Conservation (phyloP, 2,329 filamentous ascomycete species). For the Aspergillus tubingensis region DNA sequence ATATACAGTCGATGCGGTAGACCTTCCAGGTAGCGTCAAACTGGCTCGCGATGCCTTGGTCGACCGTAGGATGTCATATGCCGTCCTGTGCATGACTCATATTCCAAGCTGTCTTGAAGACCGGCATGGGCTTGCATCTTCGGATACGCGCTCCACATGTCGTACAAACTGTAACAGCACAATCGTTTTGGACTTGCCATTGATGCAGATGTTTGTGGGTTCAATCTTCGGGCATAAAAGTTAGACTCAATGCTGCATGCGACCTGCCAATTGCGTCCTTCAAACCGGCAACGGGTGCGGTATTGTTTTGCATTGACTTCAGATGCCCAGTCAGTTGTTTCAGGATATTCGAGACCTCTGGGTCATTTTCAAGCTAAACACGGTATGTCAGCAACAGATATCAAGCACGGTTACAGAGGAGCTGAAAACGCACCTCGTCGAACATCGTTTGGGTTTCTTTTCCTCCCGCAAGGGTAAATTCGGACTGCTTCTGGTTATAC, state of each 20-base stretch:
- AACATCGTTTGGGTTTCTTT: constrained; percentile 31
- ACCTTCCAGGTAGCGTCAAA: not conserved
- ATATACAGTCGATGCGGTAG: not conserved
- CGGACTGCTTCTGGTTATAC: constrained; percentile 21
- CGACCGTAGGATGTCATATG: too few species aligned
- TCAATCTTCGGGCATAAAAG: constrained; percentile 37
- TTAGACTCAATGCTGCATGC: constrained; percentile 37
- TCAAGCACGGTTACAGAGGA: not conserved
- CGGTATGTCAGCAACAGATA: constrained; percentile 13
- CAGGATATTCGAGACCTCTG: constrained; percentile 38
- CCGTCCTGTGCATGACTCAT: not conserved
- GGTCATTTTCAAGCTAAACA: constrained; percentile 40
- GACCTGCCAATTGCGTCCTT: constrained; percentile 42
- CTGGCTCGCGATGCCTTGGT: not conserved
- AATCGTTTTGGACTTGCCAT: not conserved
- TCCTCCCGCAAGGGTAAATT: constrained; percentile 30
- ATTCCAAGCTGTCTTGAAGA: not conserved
- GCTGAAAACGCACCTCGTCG: constrained; percentile 33
- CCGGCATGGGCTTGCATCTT: not conserved
- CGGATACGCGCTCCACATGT: not conserved
- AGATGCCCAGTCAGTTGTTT: constrained; percentile 47
- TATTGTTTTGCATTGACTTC: constrained; percentile 48
- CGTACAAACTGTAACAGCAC: not conserved
- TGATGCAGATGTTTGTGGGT: not conserved
- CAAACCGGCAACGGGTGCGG: constrained; percentile 38